A percentile compares a stretch with the other conserved stretches of the same genome.
These are phyloP conservation scores for Verbascum thapsus DNA, from an alignment of 257 asterid genomes.

Conservation along the genomic window DNA sequence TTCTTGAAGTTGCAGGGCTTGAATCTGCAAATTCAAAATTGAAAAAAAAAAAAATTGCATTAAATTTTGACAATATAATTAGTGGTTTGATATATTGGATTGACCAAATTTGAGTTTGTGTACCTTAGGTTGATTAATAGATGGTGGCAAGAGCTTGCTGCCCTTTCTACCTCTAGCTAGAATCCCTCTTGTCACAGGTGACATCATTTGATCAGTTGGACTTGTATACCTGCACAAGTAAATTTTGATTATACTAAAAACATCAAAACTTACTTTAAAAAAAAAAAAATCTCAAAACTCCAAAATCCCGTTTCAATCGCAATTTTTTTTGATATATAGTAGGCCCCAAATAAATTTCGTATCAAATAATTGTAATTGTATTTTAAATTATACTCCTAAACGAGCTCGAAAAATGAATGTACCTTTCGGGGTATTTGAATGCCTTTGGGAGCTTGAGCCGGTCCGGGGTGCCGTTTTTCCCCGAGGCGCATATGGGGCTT, in stretches of 20 bases:
- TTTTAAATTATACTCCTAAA: too few species aligned
- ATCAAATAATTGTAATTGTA: too few species aligned
- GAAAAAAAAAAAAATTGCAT: background rate
- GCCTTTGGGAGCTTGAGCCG: slow-evolving; percentile 70
- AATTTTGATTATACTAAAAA: background rate
- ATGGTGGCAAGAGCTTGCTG: slow-evolving; percentile 53
- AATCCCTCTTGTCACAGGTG: slow-evolving; percentile 64
- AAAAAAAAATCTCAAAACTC: too few species aligned
- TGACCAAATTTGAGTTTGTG: background rate
- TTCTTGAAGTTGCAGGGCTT: slow-evolving; percentile 37
- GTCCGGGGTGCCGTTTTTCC: slow-evolving; percentile 46
- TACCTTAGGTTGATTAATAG: slow-evolving; percentile 48
- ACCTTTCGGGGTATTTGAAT: slow-evolving; percentile 69
- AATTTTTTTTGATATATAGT: too few species aligned
- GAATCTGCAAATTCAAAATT: slow-evolving; percentile 38
- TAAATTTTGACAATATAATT: background rate
- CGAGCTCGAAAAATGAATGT: background rate
- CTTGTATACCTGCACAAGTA: slow-evolving; percentile 55
- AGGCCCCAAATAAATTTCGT: too few species aligned
- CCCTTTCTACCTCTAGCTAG: slow-evolving; percentile 60
- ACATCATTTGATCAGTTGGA: slow-evolving; percentile 76
- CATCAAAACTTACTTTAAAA: too few species aligned
- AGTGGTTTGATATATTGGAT: slow-evolving; percentile 3
- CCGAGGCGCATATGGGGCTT: slow-evolving; percentile 25
- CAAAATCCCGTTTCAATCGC: too few species aligned